Percentiles rank a stretch among this genome's conserved stretches.
These are phyloP conservation scores for Albizia julibrissin DNA, from an alignment of 306 rosid genomes.

Conservation along the genomic window DNA sequence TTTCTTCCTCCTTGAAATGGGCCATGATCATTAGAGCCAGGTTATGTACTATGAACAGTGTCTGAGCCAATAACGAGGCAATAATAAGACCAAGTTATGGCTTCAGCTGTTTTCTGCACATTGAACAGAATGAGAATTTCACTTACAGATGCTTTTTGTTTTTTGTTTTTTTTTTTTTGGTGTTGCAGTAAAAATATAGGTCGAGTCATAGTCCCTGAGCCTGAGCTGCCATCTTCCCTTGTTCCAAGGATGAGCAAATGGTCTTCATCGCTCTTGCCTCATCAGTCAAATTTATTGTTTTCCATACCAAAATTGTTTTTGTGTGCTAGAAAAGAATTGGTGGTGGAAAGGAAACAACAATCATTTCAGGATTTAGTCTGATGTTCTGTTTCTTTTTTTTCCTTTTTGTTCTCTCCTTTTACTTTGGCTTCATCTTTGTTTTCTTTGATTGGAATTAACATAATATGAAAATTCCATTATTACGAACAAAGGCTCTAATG, in stretches of 20 bases:
- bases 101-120: background rate
- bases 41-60: background rate
- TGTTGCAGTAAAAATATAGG: slow-evolving; percentile 43
- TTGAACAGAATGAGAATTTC: slow-evolving; percentile 18
- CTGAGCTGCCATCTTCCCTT: slow-evolving; percentile 32
- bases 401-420: background rate
- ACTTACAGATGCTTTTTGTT: background rate
- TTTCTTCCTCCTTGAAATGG: background rate
- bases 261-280: slow-evolving; percentile 24
- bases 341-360: slow-evolving; percentile 29
- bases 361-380: slow-evolving; percentile 24
- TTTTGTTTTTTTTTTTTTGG: slow-evolving; percentile 5
- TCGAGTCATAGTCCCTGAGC: slow-evolving; percentile 27
- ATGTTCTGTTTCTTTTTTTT: background rate
- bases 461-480: background rate
- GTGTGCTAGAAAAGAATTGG: slow-evolving; percentile 33
- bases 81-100: slow-evolving; percentile 1
- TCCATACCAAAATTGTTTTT: slow-evolving; percentile 23
- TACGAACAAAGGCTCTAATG: background rate
- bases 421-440: slow-evolving; percentile 18
- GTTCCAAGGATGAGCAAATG: slow-evolving; percentile 29
- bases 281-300: slow-evolving; percentile 28
- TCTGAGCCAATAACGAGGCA: background rate
- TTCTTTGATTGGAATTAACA: background rate
- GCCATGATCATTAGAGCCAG: too few species aligned